Conservation (phyloP, 805 yeast genomes). For the Kregervanrija delftensis region DNA sequence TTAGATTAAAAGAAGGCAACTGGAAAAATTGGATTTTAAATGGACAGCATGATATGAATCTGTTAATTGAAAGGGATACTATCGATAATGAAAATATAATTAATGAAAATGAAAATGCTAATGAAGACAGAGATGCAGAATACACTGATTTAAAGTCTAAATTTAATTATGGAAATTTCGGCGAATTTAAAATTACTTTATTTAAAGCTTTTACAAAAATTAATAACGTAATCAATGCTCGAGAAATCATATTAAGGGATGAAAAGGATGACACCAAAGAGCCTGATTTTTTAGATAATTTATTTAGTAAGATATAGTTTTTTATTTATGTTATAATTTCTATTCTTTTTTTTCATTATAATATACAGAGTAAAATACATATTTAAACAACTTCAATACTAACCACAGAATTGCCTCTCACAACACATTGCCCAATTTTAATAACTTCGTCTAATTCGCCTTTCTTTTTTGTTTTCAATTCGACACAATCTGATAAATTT, state of each 20-base stretch:
- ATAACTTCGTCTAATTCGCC: constrained; percentile 10
- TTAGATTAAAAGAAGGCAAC: constrained; percentile 21
- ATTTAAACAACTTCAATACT: constrained; percentile 35
- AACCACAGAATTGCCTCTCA: constrained; percentile 48
- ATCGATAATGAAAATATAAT: no score
- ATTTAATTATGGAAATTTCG: constrained; percentile 7
- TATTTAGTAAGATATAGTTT: constrained; percentile 4
- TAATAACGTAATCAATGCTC: constrained; percentile 7
- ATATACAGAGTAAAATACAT: no score
- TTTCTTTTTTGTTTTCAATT: constrained; percentile 4
- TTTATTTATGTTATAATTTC: no score
- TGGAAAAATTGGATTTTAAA: constrained; percentile 14
- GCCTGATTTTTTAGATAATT: constrained; percentile 7
- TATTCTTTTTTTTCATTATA: no score
- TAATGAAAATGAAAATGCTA: no score
- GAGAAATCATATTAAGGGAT: constrained; percentile 4
- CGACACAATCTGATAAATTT: constrained; percentile 22
- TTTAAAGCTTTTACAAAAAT: constrained; percentile 7
- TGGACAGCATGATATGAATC: constrained; percentile 8
- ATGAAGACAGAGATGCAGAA: no score
- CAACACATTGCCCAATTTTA: constrained; percentile 31
- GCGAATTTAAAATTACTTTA: constrained; percentile 12
- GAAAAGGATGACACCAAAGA: neutral
- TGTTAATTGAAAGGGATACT: constrained; percentile 9
- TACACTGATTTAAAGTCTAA: neutral